phyloP scores from a whole-genome alignment of 495 filamentous ascomycete species.

The Aspergillus affinis region DNA sequence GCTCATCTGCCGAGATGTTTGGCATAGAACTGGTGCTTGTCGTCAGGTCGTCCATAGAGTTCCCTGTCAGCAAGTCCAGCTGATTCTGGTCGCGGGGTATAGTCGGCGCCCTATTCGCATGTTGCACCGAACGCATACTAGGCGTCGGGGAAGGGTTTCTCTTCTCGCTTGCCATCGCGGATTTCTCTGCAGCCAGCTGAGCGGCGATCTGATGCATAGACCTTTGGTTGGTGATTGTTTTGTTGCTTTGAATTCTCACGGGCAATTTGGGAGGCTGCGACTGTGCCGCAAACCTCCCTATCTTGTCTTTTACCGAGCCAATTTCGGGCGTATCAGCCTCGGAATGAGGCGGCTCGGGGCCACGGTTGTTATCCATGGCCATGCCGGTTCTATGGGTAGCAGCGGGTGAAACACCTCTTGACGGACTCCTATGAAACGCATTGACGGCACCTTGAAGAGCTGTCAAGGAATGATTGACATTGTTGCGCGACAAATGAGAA shows the following conservation, averaged over 20 bases:
- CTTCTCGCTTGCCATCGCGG: conserved; percentile 19
- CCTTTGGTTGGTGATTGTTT: conserved; percentile 20
- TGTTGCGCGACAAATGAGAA: conserved; percentile 26
- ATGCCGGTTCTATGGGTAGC: conserved; percentile 14
- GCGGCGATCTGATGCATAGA: conserved; percentile 38
- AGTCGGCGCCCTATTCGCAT: neutral
- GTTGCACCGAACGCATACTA: conserved; percentile 1
- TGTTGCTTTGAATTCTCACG: conserved; percentile 11
- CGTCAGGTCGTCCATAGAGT: neutral
- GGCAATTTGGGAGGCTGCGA: conserved; percentile 16
- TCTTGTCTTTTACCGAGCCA: conserved; percentile 45
- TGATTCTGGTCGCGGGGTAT: neutral
- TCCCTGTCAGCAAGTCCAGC: neutral
- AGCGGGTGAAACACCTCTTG: conserved; percentile 20
- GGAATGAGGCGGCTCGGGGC: neutral
- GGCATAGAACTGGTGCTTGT: conserved; percentile 1
- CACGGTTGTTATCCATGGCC: conserved; percentile 15
- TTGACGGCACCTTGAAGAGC: conserved; percentile 41
- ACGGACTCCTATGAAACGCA: conserved; percentile 33
- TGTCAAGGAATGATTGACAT: conserved; percentile 14
- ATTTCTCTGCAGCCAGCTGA: conserved; percentile 35
- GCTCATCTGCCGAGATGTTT: conserved; percentile 5
- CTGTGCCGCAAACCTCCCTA: conserved; percentile 34
- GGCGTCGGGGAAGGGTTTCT: conserved; percentile 4
- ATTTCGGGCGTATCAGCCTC: conserved; percentile 26